Evolutionary conservation across 1,139 yeast species (phyloP).

Genomic region (Ogataea hybrid): DNA sequence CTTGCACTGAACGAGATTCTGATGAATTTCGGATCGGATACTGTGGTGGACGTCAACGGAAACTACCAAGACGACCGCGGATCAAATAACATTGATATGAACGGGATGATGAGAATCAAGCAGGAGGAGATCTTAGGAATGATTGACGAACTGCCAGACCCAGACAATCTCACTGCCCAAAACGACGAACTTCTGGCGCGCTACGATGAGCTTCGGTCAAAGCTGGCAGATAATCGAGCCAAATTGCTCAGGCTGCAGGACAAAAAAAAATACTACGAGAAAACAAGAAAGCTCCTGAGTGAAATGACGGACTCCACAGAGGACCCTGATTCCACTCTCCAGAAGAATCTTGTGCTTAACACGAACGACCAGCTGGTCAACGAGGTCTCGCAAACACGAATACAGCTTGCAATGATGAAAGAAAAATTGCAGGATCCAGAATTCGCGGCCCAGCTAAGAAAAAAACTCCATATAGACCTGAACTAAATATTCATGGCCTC

Average conservation of each 20-base stretch:
- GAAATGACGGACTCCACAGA: slow-evolving; percentile 6
- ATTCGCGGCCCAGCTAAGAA: slow-evolving; percentile 1
- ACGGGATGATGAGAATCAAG: slow-evolving; percentile 21
- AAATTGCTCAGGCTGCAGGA: slow-evolving; percentile 14
- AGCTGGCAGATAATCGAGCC: slow-evolving; percentile 17
- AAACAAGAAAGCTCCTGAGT: slow-evolving; percentile 12
- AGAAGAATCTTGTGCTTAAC: slow-evolving; percentile 21
- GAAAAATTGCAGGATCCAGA: slow-evolving; percentile 16
- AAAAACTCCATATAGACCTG: slow-evolving; percentile 2
- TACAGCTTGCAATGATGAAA: slow-evolving; percentile 18
- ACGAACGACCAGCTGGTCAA: slow-evolving; percentile 21
- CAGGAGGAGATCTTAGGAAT: slow-evolving; percentile 23
- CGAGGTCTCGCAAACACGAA: slow-evolving; percentile 24
- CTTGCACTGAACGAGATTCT: slow-evolving; percentile 26
- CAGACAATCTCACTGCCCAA: slow-evolving; percentile 20
- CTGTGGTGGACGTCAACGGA: slow-evolving; percentile 23
- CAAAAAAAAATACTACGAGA: slow-evolving; percentile 18
- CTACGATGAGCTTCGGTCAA: slow-evolving; percentile 18
- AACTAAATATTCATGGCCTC: background rate
- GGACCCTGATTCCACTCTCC: slow-evolving; percentile 16
- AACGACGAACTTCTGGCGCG: slow-evolving; percentile 21
- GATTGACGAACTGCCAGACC: slow-evolving; percentile 30
- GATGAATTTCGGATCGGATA: slow-evolving; percentile 19
- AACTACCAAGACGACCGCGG: slow-evolving; percentile 12
- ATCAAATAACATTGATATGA: slow-evolving; percentile 17